Evolutionary conservation across 2,329 filamentous ascomycete species (phyloP), one percentile per base, ranked within the genome.

Genomic region (Chaetomium strumarium): DNA sequence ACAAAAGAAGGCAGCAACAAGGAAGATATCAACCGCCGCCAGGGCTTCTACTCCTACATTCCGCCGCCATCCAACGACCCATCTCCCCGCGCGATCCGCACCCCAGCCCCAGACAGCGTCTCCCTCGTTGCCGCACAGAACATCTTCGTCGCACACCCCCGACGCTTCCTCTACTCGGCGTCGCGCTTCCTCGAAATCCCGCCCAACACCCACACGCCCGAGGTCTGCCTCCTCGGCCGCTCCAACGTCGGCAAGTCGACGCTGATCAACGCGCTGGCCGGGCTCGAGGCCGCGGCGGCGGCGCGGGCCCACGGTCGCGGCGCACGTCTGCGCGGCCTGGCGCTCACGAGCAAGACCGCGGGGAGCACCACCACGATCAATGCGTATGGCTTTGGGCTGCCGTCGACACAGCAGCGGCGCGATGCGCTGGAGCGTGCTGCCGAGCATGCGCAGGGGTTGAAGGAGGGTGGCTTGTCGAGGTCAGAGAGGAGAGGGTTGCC

Each of bases 231-330:
- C 42, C 81, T 95, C 36, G 90, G 90, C 40, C 90, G 91, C 62
- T 90, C 89, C 59, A 95, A 95, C 65, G 89, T 90, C 39, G 90
- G 90, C 64, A 95, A 95, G 68, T 93, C 88, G 1, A 89, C 88
- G 14, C 86, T 95, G 60, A 84, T 95, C 70, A 95, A 95, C 64
- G 86, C 86, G 16, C 78, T 95, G 33, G 80, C 85, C 2, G 84
- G 84, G 33, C 58, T 62, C 10, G 42, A 54, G 46, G 57, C 50
- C 51, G 52, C 55, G 53, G 46, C 41, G 14, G 66, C 67, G n/a
- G 62, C 67, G 29, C 45, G 43, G 20, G 56, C 52, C 24, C 64
- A 68, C 56, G 64, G 64, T 2, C 48, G 60, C 10, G 45, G 39
- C 3, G 55, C 62, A 20, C 62, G 65, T 20, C 78, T 81, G 30